Percentiles rank a stretch among this genome's conserved stretches.
Conservation (phyloP, 2,329 filamentous ascomycete genomes). For the Harringtonia aguacate region DNA sequence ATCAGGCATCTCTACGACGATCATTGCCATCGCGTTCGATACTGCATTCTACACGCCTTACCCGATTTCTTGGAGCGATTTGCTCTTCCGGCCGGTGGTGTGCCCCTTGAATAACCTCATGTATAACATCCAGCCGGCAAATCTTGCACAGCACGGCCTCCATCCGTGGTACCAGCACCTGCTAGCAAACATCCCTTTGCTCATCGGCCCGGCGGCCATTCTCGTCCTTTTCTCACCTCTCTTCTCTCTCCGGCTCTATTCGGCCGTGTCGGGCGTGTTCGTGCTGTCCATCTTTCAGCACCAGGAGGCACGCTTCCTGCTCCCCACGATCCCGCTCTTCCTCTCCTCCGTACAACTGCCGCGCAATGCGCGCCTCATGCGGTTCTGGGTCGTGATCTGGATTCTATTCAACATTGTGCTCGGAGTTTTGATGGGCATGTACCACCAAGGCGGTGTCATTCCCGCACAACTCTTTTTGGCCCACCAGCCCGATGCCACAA, state of each 20-base stretch:
- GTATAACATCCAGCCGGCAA: constrained; percentile 61
- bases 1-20: constrained; percentile 56
- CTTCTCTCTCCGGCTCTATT: constrained; percentile 53
- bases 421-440: constrained; percentile 66
- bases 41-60: constrained; percentile 68
- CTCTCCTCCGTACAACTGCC: constrained; percentile 63
- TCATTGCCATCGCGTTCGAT: constrained; percentile 69
- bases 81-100: constrained; percentile 56
- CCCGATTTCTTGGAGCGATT: constrained; percentile 52
- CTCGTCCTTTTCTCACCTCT: constrained; percentile 49
- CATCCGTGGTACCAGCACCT: constrained; percentile 73
- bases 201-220: constrained; percentile 59
- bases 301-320: constrained; percentile 69
- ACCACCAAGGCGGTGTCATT: constrained; percentile 71
- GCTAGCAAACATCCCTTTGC: constrained; percentile 57
- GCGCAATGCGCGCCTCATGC: constrained; percentile 34
- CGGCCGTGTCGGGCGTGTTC: constrained; percentile 60
- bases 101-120: constrained; percentile 68
- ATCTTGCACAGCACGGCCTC: constrained; percentile 64
- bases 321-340: constrained; percentile 67
- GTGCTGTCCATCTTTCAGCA: constrained; percentile 67
- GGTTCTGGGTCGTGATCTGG: constrained; percentile 52
- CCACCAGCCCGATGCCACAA: constrained; percentile 55
- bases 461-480: constrained; percentile 67
- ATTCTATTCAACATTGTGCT: constrained; percentile 58